phyloP scores from a whole-genome alignment of 371 early-diverging fungal genomes.

The Nematocida sp. region DNA sequence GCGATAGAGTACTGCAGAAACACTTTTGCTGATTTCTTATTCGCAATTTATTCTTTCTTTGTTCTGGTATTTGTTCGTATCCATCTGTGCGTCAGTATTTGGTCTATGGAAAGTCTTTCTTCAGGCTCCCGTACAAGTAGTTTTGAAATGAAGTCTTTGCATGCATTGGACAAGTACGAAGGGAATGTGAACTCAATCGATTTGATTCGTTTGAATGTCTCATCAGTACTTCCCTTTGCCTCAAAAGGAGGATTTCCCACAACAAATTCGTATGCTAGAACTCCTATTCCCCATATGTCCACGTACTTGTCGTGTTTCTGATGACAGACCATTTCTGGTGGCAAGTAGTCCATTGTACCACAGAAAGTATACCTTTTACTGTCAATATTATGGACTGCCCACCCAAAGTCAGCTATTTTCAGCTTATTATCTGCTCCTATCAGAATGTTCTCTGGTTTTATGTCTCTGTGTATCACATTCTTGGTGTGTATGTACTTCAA shows the following conservation, averaged over 20 bases:
- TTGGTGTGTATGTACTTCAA: conserved; percentile 83
- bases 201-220: conserved; percentile 79
- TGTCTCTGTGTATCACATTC: conserved; percentile 89
- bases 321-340: conserved; percentile 82
- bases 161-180: conserved; percentile 76
- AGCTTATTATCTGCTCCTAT: conserved; percentile 78
- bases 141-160: conserved; percentile 80
- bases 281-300: conserved; percentile 96
- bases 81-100: conserved; percentile 80
- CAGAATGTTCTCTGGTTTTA: conserved; percentile 90
- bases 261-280: conserved; percentile 87
- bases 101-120: conserved; percentile 74
- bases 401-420: conserved; percentile 96
- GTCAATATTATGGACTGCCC: conserved; percentile 90
- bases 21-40: background rate
- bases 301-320: conserved; percentile 79
- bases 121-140: conserved; percentile 76
- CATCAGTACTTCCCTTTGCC: conserved; percentile 72
- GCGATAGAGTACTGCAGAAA: too few species aligned
- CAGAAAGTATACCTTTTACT: conserved; percentile 78
- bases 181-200: conserved; percentile 81
- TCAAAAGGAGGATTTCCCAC: conserved; percentile 92
- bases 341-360: conserved; percentile 91
- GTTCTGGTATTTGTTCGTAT: conserved; percentile 68
- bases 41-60: conserved; percentile 14